Evolutionary conservation across 345 rosid species (phyloP).

Genomic region (rapeseed (Brassica napus)): DNA sequence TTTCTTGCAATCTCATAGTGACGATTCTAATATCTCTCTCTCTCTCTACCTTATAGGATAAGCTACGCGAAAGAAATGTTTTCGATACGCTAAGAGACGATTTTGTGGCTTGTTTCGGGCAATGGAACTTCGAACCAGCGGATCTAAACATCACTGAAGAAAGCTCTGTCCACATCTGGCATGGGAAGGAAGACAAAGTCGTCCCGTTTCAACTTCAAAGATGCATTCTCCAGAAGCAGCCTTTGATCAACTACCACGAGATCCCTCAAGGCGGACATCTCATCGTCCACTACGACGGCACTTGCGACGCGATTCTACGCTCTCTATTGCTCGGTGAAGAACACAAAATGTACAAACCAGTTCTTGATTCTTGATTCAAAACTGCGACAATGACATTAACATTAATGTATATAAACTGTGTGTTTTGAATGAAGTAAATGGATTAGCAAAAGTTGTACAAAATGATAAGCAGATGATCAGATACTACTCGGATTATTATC

Average conservation of each 20-base stretch:
- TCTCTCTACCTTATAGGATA: conserved; percentile 41
- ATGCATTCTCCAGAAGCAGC: conserved; percentile 54
- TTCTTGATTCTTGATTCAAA: neutral
- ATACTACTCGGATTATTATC: neutral
- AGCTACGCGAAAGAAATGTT: conserved; percentile 47
- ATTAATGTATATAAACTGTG: neutral
- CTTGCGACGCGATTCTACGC: conserved; percentile 62
- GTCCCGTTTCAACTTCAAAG: conserved; percentile 81
- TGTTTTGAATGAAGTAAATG: neutral
- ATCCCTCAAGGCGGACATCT: conserved; percentile 83
- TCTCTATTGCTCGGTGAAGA: conserved; percentile 66
- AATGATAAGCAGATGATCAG: neutral
- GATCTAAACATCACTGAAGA: conserved; percentile 44
- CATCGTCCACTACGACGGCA: conserved; percentile 68
- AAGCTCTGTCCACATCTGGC: conserved; percentile 74
- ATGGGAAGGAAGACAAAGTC: conserved; percentile 79
- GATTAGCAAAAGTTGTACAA: neutral
- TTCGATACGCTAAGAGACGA: conserved; percentile 63
- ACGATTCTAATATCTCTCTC: conserved; percentile 18
- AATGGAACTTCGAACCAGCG: conserved; percentile 84
- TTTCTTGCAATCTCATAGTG: neutral
- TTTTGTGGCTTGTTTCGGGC: conserved; percentile 59
- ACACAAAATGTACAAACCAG: conserved; percentile 33
- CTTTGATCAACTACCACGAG: conserved; percentile 84
- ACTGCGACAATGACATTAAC: neutral